Evolutionary conservation across 129 eudicot species (phyloP).

Genomic region (Artemisia argyi): DNA sequence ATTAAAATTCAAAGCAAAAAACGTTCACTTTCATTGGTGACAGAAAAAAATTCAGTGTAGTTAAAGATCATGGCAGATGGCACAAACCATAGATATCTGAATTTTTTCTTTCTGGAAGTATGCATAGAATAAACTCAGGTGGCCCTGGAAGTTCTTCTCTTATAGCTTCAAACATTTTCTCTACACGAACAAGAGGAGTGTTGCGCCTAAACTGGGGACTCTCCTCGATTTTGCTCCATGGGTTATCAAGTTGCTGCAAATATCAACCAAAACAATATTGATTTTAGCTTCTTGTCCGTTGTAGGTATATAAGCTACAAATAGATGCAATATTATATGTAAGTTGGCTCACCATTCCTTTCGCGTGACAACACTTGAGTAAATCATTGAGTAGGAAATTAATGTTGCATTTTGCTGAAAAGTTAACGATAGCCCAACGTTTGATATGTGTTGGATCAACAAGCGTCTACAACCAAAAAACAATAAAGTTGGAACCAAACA

Average conservation of each 20-base stretch:
- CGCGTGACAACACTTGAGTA: slow-evolving; percentile 41
- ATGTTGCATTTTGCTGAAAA: slow-evolving; percentile 77
- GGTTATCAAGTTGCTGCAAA: slow-evolving; percentile 36
- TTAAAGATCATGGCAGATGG: not conserved
- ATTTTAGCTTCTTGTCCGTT: not conserved
- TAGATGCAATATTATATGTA: not conserved
- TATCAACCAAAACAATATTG: not conserved
- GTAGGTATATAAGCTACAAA: slow-evolving; percentile 8
- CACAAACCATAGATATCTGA: slow-evolving; percentile 52
- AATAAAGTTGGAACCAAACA: not conserved
- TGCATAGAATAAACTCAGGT: slow-evolving; percentile 53
- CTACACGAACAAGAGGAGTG: slow-evolving; percentile 67
- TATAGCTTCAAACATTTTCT: slow-evolving; percentile 58
- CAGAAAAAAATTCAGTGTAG: not conserved
- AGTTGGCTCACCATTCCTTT: slow-evolving; percentile 64
- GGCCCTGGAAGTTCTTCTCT: slow-evolving; percentile 49
- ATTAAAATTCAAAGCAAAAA: not conserved
- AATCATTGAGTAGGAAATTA: slow-evolving; percentile 33
- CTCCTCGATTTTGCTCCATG: slow-evolving; percentile 57
- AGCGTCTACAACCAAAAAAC: slow-evolving; percentile 41
- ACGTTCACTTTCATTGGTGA: no score
- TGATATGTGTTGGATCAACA: slow-evolving; percentile 47
- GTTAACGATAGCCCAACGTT: slow-evolving; percentile 71
- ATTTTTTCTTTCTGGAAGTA: slow-evolving; percentile 63
- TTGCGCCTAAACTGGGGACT: slow-evolving; percentile 49